A percentile compares a stretch with the other conserved stretches of the same genome.
Evolutionary conservation across 768 basidiomycete species (phyloP).

Genomic region (Collybia mongolica): DNA sequence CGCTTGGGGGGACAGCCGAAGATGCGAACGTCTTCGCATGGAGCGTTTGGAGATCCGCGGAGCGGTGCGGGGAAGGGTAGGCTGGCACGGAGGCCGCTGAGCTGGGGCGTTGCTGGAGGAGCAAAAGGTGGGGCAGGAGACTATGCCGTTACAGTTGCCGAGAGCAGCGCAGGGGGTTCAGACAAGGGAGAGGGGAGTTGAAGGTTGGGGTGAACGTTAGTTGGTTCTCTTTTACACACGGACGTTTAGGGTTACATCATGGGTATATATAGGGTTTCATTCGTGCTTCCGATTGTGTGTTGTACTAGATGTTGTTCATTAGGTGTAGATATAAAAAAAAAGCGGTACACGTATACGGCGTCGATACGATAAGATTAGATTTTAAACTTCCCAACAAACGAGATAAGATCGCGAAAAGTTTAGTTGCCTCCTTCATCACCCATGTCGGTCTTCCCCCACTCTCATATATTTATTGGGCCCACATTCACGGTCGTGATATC

Average conservation of each 20-base stretch:
- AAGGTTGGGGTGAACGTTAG: too few species aligned
- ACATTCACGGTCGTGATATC: conserved; percentile 41
- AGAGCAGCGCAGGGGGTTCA: background rate
- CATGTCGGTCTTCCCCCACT: conserved; percentile 49
- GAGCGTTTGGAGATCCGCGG: conserved; percentile 8
- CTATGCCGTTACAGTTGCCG: background rate
- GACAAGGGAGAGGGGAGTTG: background rate
- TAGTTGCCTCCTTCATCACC: too few species aligned
- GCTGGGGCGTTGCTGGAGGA: conserved; percentile 10
- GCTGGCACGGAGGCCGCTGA: conserved; percentile 11
- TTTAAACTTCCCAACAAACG: too few species aligned
- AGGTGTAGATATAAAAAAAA: too few species aligned
- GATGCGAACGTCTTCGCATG: conserved; percentile 20
- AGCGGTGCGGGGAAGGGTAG: conserved; percentile 5
- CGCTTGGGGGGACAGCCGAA: conserved; percentile 12
- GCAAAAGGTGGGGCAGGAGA: background rate
- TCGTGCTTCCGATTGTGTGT: background rate
- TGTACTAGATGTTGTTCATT: too few species aligned
- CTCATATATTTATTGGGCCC: conserved; percentile 39
- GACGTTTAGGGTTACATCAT: too few species aligned
- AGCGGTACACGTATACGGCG: too few species aligned
- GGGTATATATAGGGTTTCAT: background rate
- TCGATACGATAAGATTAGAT: too few species aligned
- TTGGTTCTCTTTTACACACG: too few species aligned
- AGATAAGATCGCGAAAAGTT: too few species aligned